Conservation (phyloP, 2,329 filamentous ascomycete species). For the Ophiognomonia clavigignenti-juglandacearum region DNA sequence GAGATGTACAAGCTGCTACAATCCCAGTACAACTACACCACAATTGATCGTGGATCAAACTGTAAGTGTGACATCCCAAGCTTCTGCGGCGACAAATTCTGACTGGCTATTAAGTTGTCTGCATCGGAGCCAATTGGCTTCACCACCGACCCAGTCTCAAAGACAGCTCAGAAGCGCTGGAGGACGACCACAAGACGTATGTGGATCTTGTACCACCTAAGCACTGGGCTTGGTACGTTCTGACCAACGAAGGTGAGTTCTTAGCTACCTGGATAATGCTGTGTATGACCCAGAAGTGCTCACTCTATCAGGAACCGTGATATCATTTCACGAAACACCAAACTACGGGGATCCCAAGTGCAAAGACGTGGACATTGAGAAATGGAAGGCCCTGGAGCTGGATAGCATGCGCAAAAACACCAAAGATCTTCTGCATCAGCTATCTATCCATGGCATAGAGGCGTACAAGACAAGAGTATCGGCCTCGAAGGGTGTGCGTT, state of each 20-base stretch:
- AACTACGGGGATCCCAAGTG: conserved; percentile 24
- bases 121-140: conserved; percentile 66
- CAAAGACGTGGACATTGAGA: conserved; percentile 17
- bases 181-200: conserved; percentile 1
- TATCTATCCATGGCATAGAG: conserved; percentile 33
- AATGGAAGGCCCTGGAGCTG: conserved; percentile 26
- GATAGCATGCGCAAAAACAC: conserved; percentile 33
- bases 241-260: conserved; percentile 57
- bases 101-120: conserved; percentile 47
- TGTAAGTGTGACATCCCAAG: conserved; percentile 38
- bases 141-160: conserved; percentile 32
- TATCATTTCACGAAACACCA: conserved; percentile 63
- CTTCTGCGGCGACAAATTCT: conserved; percentile 16
- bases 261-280: neutral
- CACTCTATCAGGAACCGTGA: conserved; percentile 51
- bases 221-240: conserved; percentile 66
- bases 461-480: conserved; percentile 33
- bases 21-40: conserved; percentile 71
- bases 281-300: conserved; percentile 11
- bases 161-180: neutral
- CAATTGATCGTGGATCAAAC: conserved; percentile 62
- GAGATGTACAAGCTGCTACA: conserved; percentile 51
- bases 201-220: conserved; percentile 32
- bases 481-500: conserved; percentile 35
- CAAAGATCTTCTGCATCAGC: conserved; percentile 31